Conservation (phyloP, 1,139 yeast species). For the Blastobotrys illinoisensis region DNA sequence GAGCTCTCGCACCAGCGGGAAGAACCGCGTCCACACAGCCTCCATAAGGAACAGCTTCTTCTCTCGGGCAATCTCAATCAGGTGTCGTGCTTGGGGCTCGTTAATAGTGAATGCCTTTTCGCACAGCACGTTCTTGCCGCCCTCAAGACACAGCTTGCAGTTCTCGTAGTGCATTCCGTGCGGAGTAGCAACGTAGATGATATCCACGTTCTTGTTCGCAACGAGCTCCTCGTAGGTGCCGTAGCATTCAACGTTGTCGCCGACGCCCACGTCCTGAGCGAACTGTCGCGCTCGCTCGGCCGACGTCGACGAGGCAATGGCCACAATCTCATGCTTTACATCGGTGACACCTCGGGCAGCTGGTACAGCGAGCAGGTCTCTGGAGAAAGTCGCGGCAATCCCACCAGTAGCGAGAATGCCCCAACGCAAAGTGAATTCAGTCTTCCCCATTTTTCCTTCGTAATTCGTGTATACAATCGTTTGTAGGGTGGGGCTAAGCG, state of each 20-base stretch:
- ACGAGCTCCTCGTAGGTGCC: constrained; percentile 39
- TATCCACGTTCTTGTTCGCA: constrained; percentile 43
- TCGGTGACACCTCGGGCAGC: constrained; percentile 26
- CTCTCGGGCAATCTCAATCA: constrained; percentile 44
- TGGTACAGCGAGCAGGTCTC: constrained; percentile 28
- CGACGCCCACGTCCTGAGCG: constrained; percentile 10
- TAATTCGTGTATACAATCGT: background rate
- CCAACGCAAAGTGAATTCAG: constrained; percentile 24
- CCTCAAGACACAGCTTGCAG: constrained; percentile 43
- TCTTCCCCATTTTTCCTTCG: constrained; percentile 5
- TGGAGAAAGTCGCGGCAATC: constrained; percentile 28
- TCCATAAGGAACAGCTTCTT: constrained; percentile 53
- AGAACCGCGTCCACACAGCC: constrained; percentile 61
- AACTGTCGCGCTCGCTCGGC: constrained; percentile 28
- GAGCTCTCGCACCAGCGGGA: constrained; percentile 45
- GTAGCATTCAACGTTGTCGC: constrained; percentile 21
- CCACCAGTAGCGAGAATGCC: constrained; percentile 30
- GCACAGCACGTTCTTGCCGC: constrained; percentile 52
- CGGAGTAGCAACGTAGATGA: constrained; percentile 57
- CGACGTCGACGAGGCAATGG: constrained; percentile 31
- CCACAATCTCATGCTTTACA: constrained; percentile 30
- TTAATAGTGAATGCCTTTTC: constrained; percentile 61
- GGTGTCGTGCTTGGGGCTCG: constrained; percentile 41
- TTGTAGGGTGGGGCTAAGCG: background rate
- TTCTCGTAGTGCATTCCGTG: constrained; percentile 51